Percentiles rank a stretch among this genome's conserved stretches.
phyloP scores from a whole-genome alignment of 768 basidiomycete species.

The Termitomyces sp. region DNA sequence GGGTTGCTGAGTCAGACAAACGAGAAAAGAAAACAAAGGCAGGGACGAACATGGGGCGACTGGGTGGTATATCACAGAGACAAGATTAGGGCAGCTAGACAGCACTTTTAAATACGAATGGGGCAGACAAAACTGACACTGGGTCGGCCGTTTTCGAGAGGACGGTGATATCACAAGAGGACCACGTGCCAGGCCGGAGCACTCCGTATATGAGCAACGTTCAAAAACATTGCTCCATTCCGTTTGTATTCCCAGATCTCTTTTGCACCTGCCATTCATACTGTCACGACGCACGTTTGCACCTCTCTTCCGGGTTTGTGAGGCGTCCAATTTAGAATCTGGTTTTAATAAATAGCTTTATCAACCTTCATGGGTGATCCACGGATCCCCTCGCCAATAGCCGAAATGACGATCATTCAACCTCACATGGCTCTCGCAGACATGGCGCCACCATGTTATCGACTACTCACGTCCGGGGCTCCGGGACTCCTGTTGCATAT shows the following conservation, averaged over 20 bases:
- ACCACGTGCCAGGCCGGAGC: conserved; percentile 27
- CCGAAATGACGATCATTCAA: background rate
- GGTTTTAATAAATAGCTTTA: background rate
- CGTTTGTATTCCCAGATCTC: background rate
- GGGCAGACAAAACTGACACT: background rate
- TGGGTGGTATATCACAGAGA: background rate
- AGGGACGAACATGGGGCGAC: background rate
- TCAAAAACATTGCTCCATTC: conserved; percentile 12
- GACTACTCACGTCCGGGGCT: background rate
- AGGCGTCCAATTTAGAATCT: background rate
- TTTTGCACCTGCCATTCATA: background rate
- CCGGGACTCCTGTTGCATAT: background rate
- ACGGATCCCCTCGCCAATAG: conserved; percentile 6
- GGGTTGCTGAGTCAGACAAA: conserved; percentile 8
- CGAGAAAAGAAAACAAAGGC: conserved; percentile 19
- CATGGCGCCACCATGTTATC: conserved; percentile 1
- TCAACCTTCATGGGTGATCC: background rate
- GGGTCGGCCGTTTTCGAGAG: conserved; percentile 5
- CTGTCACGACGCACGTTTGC: conserved; percentile 14
- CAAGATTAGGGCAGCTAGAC: background rate
- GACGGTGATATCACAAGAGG: conserved; percentile 14
- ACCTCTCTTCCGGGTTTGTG: background rate
- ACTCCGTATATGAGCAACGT: conserved; percentile 19
- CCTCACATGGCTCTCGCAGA: conserved; percentile 5
- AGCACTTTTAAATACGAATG: background rate